Conservation (phyloP, 176 grass and related monocot species). For the Rhipidocladum racemiflorum region DNA sequence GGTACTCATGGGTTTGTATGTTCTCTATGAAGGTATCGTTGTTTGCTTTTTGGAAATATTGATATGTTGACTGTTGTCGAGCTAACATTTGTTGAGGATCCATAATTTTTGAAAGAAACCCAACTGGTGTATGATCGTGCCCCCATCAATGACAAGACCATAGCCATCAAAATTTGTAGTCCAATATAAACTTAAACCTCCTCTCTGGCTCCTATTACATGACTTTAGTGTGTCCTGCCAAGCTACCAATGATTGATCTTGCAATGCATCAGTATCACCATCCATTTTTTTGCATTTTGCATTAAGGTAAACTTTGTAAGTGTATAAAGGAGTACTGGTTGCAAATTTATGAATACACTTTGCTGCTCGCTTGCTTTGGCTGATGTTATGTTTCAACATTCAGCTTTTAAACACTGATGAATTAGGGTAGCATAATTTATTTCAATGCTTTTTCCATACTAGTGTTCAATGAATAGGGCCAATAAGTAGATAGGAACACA, state of each 20-base stretch:
- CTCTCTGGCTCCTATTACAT: not conserved
- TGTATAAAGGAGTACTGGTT: not conserved
- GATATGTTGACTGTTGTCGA: not conserved
- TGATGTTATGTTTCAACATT: conserved; percentile 4
- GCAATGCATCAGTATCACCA: not conserved
- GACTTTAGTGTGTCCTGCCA: not conserved
- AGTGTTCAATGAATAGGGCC: not conserved
- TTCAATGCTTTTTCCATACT: not conserved
- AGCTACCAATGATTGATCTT: not conserved
- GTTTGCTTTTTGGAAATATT: not conserved
- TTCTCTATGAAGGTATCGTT: not conserved
- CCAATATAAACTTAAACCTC: not conserved
- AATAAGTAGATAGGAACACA: not conserved
- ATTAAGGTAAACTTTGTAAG: not conserved
- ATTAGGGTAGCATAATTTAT: not conserved
- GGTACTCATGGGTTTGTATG: conserved; percentile 9
- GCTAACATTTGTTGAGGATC: not conserved
- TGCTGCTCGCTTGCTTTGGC: not conserved
- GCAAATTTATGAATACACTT: not conserved
- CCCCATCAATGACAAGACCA: too few species aligned
- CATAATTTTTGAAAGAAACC: not conserved
- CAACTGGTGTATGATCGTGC: not conserved
- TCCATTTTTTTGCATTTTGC: conserved; percentile 7
- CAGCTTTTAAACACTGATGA: not conserved
- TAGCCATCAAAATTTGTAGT: not conserved